A percentile compares a stretch with the other conserved stretches of the same genome.
Evolutionary conservation across 2,329 filamentous ascomycete genomes (phyloP).

Genomic region (Didymella arachidicola): DNA sequence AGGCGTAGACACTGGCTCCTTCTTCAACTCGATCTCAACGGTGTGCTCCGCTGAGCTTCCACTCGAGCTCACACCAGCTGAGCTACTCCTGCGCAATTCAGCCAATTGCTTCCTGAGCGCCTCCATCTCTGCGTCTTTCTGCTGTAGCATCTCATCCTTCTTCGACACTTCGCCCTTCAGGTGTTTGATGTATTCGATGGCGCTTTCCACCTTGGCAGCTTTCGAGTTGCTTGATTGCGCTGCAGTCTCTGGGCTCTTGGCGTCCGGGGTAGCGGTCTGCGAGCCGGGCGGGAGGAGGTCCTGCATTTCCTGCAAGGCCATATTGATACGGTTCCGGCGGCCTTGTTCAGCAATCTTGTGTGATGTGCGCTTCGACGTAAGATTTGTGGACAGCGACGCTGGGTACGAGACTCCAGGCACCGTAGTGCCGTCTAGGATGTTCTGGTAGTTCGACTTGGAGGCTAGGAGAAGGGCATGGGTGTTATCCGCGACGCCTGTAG

Average conservation of each 20-base stretch:
- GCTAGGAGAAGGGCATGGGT: slow-evolving; percentile 78
- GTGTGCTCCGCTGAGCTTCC: neutral
- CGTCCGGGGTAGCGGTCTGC: slow-evolving; percentile 37
- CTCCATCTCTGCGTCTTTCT: slow-evolving; percentile 69
- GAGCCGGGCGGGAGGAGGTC: slow-evolving; percentile 72
- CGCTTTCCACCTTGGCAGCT: slow-evolving; percentile 95
- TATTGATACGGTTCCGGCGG: slow-evolving; percentile 92
- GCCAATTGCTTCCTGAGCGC: slow-evolving; percentile 60
- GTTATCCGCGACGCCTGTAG: slow-evolving; percentile 60
- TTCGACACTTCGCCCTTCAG: slow-evolving; percentile 76
- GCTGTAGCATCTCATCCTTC: slow-evolving; percentile 68
- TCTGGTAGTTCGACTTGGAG: slow-evolving; percentile 97
- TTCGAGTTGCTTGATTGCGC: slow-evolving; percentile 70
- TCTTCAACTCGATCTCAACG: slow-evolving; percentile 9
- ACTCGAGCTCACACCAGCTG: slow-evolving; percentile 15
- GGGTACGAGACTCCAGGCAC: slow-evolving; percentile 91
- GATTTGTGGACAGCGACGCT: slow-evolving; percentile 86
- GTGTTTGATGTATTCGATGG: slow-evolving; percentile 92
- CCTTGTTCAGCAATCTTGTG: slow-evolving; percentile 99
- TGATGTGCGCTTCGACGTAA: slow-evolving; percentile 95
- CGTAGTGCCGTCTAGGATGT: slow-evolving; percentile 91
- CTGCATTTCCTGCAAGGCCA: slow-evolving; percentile 89
- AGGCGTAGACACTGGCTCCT: slow-evolving; percentile 12
- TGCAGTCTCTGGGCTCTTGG: slow-evolving; percentile 49
- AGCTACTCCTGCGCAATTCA: slow-evolving; percentile 35